Evolutionary conservation across 345 rosid genomes (phyloP), one percentile per base, ranked within the genome.

Genomic region (Hibiscus trionum): DNA sequence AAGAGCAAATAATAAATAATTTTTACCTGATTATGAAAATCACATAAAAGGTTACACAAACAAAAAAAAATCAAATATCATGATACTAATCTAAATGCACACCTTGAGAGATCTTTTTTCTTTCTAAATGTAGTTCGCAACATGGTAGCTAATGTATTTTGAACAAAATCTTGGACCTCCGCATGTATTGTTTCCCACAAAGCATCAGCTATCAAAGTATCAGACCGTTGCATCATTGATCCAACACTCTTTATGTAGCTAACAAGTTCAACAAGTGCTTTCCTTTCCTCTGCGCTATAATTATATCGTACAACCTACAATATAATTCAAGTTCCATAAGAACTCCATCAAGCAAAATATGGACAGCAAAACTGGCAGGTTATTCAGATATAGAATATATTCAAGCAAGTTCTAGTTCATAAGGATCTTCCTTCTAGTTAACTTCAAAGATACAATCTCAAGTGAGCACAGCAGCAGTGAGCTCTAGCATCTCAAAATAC

Each of bases 181-280:
- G 97, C 93, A 82, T 95, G 99, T 84, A 95, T 87, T 46, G 97
- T 95, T 84, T 93, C 99, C 99, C 99, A 95, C 16, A 95, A 86
- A 81, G 99, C 93, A 84, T 95, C 99, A 71, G 96, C 96, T 58
- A 95, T 93, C 81, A 93, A 80, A 57, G 97, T 89, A 76, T 95
- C 97, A 76, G 90, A 85, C 31, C 90, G 86, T 81, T 90, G 97
- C 94, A 95, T 89, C 94, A 90, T 83, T 21, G 97, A 91, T 63
- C 94, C 97, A 65, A 89, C 83, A 77, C 92, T 91, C 87, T 95
- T 95, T 86, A 95, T 86, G 82, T 86, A 95, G 87, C 94, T 84
- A 77, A 95, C 90, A 80, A 93, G 90, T 85, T 95, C 99, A 72
- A 89, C 90, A 69, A 95, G 85, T 47, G 93, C 90, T 84, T 82